A percentile compares a stretch with the other conserved stretches of the same genome.
These are phyloP conservation scores for Candida dajiaensis DNA, from an alignment of 805 yeast genomes.

Conservation along the genomic window DNA sequence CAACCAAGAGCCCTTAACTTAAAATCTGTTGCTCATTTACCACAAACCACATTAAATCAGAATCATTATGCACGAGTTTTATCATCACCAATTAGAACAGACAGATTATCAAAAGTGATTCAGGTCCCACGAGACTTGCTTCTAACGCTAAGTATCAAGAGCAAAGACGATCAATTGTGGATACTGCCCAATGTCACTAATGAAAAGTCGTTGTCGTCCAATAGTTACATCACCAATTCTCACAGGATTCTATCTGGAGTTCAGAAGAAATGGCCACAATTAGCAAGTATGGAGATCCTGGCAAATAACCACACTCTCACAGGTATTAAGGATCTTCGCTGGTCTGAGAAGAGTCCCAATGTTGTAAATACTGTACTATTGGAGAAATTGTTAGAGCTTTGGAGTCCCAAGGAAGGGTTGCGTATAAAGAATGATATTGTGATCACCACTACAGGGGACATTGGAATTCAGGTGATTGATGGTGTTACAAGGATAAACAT, in stretches of 20 bases:
- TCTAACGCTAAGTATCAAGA: slow-evolving; percentile 6
- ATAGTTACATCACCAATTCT: slow-evolving; percentile 12
- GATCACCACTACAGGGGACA: neutral
- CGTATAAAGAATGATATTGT: neutral
- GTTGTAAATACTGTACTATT: slow-evolving; percentile 11
- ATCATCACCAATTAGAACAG: slow-evolving; percentile 39
- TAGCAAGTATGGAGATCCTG: slow-evolving; percentile 14
- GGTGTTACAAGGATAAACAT: neutral
- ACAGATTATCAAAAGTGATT: slow-evolving; percentile 28
- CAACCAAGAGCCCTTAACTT: neutral
- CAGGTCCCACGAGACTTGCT: slow-evolving; percentile 8
- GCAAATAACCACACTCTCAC: slow-evolving; percentile 9
- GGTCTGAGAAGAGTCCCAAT: slow-evolving; percentile 5
- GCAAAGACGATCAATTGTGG: slow-evolving; percentile 3
- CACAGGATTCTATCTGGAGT: neutral
- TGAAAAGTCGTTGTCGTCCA: slow-evolving; percentile 3
- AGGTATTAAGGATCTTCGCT: slow-evolving; percentile 4
- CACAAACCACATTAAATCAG: slow-evolving; percentile 2
- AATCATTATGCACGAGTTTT: slow-evolving; percentile 36
- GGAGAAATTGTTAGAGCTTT: slow-evolving; percentile 1
- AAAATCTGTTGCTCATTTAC: slow-evolving; percentile 9
- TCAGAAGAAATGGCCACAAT: slow-evolving; percentile 5
- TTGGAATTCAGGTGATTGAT: neutral
- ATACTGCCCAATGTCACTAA: slow-evolving; percentile 10
- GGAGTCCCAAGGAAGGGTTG: neutral